Evolutionary conservation across 352 stramenopile species (phyloP), one percentile per base, ranked within the genome.

Genomic region (Pythium pectinolyticum): DNA sequence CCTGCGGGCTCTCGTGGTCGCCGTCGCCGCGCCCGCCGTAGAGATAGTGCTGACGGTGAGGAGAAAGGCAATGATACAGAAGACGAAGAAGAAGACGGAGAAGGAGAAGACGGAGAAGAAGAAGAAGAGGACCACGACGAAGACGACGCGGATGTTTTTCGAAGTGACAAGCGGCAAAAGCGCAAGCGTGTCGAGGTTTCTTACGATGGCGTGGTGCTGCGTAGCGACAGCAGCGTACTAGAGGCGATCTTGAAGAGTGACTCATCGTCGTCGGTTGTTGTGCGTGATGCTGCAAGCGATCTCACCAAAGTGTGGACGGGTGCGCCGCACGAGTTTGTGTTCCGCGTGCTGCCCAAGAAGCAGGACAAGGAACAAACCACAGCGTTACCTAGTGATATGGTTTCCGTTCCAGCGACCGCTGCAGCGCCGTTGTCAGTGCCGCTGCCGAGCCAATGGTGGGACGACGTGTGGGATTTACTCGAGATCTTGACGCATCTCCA

Each of bases 381-480:
- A 24, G 17, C 35, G 17, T 5, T 17, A 30, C 39, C 39, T 25
- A 20, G 3, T 17, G 15, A 7, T 17, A 46, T 7, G 5, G 17
- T 27, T 17, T 46, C 39, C 3, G 22, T 20, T 15, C 17, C 22
- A 20, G 27, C 10, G 17, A 20, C 28, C 19, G 9, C 28, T 10
- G 15, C 14, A 35, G 50, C 50, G 7, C 32, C 31, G 9, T 7
- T 22, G n/a, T 19, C 43, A 3, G 45, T 34, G 17, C 8, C 24
- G 10, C 9, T 15, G 5, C 32, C 24, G 11, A 41, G 27, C 34
- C 37, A 61, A 27, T 82, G 70, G 73, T 84, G 77, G 82, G 78
- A 88, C 41, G 69, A 88, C 37, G 79, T 86, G 5, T 90, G 82
- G 82, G 74, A 82, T 40, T 50, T 88, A 8, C 55, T 90, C 30